A percentile compares a stretch with the other conserved stretches of the same genome.
Conservation (phyloP, 768 basidiomycete species). For the Mrakia gelida region DNA sequence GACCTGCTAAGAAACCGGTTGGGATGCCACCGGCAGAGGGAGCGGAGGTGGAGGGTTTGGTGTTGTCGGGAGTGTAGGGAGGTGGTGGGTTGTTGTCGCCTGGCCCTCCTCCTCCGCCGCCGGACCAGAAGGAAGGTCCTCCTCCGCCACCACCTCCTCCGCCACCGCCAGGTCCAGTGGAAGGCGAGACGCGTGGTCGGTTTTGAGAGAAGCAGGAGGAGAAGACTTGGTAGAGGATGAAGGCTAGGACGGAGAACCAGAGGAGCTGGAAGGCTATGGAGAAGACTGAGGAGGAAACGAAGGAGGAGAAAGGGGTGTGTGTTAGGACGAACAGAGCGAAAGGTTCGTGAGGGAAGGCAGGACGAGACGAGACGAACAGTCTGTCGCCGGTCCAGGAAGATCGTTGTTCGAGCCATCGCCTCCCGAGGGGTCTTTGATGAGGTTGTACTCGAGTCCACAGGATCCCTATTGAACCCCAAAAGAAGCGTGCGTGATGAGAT, state of each 20-base stretch:
- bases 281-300: background rate
- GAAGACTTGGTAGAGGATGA: slow-evolving; percentile 25
- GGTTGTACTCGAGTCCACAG: slow-evolving; percentile 77
- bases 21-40: background rate
- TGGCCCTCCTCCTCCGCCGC: slow-evolving; percentile 1
- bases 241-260: slow-evolving; percentile 19
- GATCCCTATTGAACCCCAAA: slow-evolving; percentile 62
- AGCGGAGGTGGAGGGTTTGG: background rate
- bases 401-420: slow-evolving; percentile 18
- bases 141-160: background rate
- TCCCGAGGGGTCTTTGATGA: slow-evolving; percentile 49
- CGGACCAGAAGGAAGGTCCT: background rate
- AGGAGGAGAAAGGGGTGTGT: too few relatives aligned
- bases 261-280: slow-evolving; percentile 17
- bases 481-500: slow-evolving; percentile 39
- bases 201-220: slow-evolving; percentile 7
- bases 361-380: background rate
- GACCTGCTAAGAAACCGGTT: slow-evolving; percentile 18
- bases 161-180: background rate
- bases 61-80: slow-evolving; percentile 7
- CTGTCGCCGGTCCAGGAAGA: background rate
- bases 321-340: background rate
- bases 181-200: background rate
- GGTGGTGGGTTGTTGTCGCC: slow-evolving; percentile 12
- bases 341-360: too few relatives aligned